A percentile compares a stretch with the other conserved stretches of the same genome.
These are phyloP conservation scores for Debaryomyces subglobosus DNA, from an alignment of 1,139 yeast species.

Conservation along the genomic window DNA sequence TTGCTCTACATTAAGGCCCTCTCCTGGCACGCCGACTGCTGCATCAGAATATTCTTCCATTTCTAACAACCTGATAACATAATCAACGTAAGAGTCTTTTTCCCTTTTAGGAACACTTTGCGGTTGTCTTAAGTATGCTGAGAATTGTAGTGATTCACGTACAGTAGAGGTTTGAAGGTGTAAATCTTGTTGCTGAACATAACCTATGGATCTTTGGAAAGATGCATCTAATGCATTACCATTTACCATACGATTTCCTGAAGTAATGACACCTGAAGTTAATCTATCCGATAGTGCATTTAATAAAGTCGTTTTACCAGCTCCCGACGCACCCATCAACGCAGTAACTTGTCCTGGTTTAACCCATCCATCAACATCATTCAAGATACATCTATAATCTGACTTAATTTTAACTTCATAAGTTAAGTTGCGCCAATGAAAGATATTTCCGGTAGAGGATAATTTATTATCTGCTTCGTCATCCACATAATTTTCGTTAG, in stretches of 20 bases:
- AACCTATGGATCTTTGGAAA: conserved; percentile 81
- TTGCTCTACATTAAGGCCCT: conserved; percentile 44
- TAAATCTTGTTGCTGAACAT: conserved; percentile 82
- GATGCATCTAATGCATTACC: conserved; percentile 68
- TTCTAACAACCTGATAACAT: conserved; percentile 59
- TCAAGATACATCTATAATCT: conserved; percentile 46
- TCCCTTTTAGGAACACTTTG: conserved; percentile 52
- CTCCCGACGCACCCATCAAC: conserved; percentile 87
- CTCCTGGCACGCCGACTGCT: conserved; percentile 43
- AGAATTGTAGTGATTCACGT: conserved; percentile 72
- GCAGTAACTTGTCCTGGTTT: conserved; percentile 54
- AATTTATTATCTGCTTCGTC: not conserved
- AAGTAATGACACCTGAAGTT: conserved; percentile 73
- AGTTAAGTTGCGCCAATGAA: not conserved
- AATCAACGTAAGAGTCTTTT: conserved; percentile 67
- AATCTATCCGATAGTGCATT: conserved; percentile 78
- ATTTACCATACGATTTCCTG: conserved; percentile 72
- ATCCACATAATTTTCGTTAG: not conserved
- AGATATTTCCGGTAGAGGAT: not conserved
- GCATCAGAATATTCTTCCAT: conserved; percentile 41
- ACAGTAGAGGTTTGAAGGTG: conserved; percentile 77
- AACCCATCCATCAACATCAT: conserved; percentile 80
- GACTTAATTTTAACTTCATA: too few relatives aligned
- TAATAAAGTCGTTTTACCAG: conserved; percentile 76
- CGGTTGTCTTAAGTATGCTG: conserved; percentile 70